Evolutionary conservation across 1,139 yeast genomes (phyloP).

Genomic region (Lipomyces yarrowii): DNA sequence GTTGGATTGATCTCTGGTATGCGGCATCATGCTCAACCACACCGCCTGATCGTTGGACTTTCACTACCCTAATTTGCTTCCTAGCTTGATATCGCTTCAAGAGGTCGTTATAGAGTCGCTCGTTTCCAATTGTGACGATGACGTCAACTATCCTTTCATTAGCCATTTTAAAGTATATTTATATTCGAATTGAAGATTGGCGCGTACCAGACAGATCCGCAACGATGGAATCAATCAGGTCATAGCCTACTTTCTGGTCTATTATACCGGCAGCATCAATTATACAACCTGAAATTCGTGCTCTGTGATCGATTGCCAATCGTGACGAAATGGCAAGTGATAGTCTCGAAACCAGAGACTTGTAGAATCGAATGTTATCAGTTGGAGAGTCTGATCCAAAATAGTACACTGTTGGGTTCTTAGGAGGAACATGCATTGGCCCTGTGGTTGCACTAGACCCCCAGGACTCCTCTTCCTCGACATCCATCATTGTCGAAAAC

Average conservation of each 20-base stretch:
- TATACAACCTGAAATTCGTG: slow-evolving; percentile 62
- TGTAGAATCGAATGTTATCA: slow-evolving; percentile 65
- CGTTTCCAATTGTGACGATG: slow-evolving; percentile 47
- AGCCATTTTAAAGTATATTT: not conserved
- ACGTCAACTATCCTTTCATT: slow-evolving; percentile 36
- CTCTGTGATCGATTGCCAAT: slow-evolving; percentile 54
- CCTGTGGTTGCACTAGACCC: slow-evolving; percentile 91
- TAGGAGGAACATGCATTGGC: slow-evolving; percentile 67
- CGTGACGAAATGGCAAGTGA: slow-evolving; percentile 63
- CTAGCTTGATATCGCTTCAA: slow-evolving; percentile 55
- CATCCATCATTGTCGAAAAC: slow-evolving; percentile 75
- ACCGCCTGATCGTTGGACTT: slow-evolving; percentile 73
- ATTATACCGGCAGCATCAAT: slow-evolving; percentile 76
- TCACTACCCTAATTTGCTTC: slow-evolving; percentile 52
- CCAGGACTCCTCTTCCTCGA: slow-evolving; percentile 71
- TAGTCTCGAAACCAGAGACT: slow-evolving; percentile 57
- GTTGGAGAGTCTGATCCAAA: slow-evolving; percentile 68
- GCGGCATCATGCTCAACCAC: slow-evolving; percentile 73
- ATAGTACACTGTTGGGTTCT: slow-evolving; percentile 81
- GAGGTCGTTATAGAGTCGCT: slow-evolving; percentile 64
- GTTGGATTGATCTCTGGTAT: slow-evolving; percentile 69
- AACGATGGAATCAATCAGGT: slow-evolving; percentile 60
- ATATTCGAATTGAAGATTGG: not conserved
- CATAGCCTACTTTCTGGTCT: slow-evolving; percentile 50
- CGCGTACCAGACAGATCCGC: slow-evolving; percentile 54